Conservation (phyloP, 805 yeast species). For the Spathaspora hagerdaliae region DNA sequence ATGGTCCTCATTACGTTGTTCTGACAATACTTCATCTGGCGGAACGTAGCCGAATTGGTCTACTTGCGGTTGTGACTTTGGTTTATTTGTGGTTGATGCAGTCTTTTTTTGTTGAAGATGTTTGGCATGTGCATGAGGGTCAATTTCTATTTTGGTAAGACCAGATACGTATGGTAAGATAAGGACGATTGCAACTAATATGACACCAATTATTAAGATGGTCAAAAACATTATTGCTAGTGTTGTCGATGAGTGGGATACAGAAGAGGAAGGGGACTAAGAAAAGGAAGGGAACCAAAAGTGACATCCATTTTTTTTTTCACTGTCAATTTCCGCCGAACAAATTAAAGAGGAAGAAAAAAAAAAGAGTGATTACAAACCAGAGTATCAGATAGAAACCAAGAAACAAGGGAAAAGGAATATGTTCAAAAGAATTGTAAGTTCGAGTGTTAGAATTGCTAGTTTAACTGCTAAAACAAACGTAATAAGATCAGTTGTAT, state of each 20-base stretch:
- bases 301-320: too few relatives aligned
- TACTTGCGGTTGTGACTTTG: background rate
- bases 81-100: background rate
- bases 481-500: too few relatives aligned
- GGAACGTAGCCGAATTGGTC: constrained; percentile 34
- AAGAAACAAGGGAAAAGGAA: background rate
- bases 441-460: background rate
- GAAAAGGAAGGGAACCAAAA: too few relatives aligned
- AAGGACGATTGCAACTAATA: constrained; percentile 37
- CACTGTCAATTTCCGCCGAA: too few relatives aligned
- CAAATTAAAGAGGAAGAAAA: too few relatives aligned
- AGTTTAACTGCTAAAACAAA: background rate
- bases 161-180: constrained; percentile 50
- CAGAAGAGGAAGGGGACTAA: too few relatives aligned
- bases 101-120: constrained; percentile 2
- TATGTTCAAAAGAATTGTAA: background rate
- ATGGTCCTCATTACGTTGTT: constrained; percentile 6
- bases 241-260: too few relatives aligned
- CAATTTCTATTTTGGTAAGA: constrained; percentile 39
- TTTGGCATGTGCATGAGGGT: constrained; percentile 14
- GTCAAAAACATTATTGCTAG: constrained; percentile 29
- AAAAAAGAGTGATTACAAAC: too few relatives aligned
- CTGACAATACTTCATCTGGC: constrained; percentile 30
- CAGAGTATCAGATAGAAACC: too few relatives aligned
- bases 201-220: constrained; percentile 36